Base-by-base conservation (phyloP, 2,329 filamentous ascomycete genomes). In the Cercospora zeina region DNA sequence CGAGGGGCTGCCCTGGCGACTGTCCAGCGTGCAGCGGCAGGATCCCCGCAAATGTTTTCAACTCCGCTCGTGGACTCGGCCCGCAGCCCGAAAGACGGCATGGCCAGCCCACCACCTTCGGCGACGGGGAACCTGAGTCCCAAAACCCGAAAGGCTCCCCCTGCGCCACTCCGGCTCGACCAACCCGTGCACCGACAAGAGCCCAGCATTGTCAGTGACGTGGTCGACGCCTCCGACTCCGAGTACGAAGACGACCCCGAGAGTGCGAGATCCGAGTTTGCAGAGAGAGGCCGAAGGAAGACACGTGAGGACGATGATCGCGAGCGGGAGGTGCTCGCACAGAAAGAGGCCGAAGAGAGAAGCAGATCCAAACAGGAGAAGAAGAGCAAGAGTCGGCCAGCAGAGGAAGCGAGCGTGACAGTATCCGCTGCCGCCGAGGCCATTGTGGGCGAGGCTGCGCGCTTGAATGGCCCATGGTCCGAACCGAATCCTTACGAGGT, bases 231-330 rank as follows among this genome's bases (percentile, higher is more conserved):
- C 11, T 87, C 88, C 0, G 90, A 91, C 63, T 58, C 55, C 0
- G 92, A 96, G 66, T 95, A 93, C 68, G 91, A 95, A 62, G 89
- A 93, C 65, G 83, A 89, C 36, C 77, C 91, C 11, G 88, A 71
- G 21, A 72, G 70, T 51, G 72, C 72, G 54, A 69, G 72, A 13
- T 69, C 65, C 13, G 71, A 73, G 37, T 68, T 70, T 34, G 62
- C 70, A 34, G 64, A 66, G 57, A 84, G 93, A 65, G 93, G 92
- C 8, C 85, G 92, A 62, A 83, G 91, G 69, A 91, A 89, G 75
- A 96, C 92, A 2, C 85, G 93, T 57, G 91, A 93, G 74, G 91
- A 96, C 65, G 93, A 97, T 70, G 91, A 97, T 68, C 83, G 83
- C 59, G 85, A 91, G 59, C 86, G 93, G 53, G 90, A 93, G 72